Conservation (phyloP, 192 early-diverging fungal species). For the Umbelopsis sp. region DNA sequence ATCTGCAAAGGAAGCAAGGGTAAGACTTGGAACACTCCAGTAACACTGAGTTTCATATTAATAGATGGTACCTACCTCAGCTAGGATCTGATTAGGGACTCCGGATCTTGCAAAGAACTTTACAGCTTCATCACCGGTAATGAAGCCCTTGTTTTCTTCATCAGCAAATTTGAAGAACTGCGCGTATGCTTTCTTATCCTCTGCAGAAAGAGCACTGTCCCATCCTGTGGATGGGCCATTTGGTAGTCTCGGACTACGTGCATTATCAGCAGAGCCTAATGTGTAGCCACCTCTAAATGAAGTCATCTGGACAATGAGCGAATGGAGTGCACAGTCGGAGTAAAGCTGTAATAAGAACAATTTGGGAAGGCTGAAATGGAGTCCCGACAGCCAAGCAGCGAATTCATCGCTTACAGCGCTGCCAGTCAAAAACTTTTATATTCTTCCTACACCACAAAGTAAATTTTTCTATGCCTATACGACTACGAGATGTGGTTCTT, state of each 20-base stretch:
- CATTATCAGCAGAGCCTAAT: background rate
- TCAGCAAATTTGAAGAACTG: conserved; percentile 66
- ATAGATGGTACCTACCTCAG: conserved; percentile 45
- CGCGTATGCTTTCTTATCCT: conserved; percentile 63
- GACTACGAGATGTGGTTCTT: background rate
- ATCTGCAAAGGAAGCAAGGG: background rate
- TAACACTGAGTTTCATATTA: background rate
- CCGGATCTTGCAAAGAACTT: conserved; percentile 74
- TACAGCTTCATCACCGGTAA: conserved; percentile 71
- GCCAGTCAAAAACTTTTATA: background rate
- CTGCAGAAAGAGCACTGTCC: conserved; percentile 48
- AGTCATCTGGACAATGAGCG: conserved; percentile 1
- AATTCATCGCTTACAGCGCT: background rate
- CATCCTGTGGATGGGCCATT: conserved; percentile 18
- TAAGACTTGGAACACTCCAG: background rate
- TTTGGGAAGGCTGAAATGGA: background rate
- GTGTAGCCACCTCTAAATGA: conserved; percentile 1
- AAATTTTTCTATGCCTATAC: background rate
- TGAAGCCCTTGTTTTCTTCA: conserved; percentile 58
- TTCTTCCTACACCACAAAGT: background rate
- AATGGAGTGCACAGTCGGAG: conserved; percentile 3
- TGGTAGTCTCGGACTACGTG: background rate
- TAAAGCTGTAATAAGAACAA: background rate
- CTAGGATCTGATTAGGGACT: conserved; percentile 60
- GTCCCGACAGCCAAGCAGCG: background rate